Base-by-base conservation (phyloP, 2,329 filamentous ascomycete species). In the Pseudogymnoascus sp. region DNA sequence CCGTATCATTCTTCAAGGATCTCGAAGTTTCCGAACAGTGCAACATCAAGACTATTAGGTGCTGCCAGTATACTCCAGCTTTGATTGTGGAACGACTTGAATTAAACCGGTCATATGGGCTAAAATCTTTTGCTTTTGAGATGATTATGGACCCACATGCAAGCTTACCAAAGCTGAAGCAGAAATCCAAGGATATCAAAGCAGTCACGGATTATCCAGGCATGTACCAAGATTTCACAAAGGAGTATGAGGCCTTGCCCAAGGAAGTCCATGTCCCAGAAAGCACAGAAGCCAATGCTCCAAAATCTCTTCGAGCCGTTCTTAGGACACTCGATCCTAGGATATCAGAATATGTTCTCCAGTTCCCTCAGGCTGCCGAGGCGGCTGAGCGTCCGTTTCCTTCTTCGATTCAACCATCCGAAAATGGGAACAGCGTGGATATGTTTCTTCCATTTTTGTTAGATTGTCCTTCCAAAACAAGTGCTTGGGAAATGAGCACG, bases 1-100 rank as follows among this genome's bases (percentile, higher is more conserved):
- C 78, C 1, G 84, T 96, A 0, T 76, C 85, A 0, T 86, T 93
- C 61, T 81, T 96, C 30, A 78, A 81, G 61, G 87, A 90, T 57
- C 72, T 93, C 1, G 66, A 72, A 61, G 15, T 60, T 6, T 25
- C 36, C 6, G 15, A 22, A 12, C 4, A 63, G 30, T 22, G 61
- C 63, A 22, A 61, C 57, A 62, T 64, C 60, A 65, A 61, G 53
- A 70, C 61, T 30, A 68, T 70, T 58, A 63, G 68, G 25, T 61
- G 59, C 37, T 57, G 64, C 6, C 64, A 68, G 33, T 78, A 76
- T 58, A 73, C 75, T 62, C 77, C 81, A 37, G 18, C 72, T 63
- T 60, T 68, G 37, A 76, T 84, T 43, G 75, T 77, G 14, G 65
- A 73, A 33, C 74, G 73, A 37, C 70, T 84, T n/a, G 73, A 75